These are phyloP conservation scores for Psilocybe mexicana DNA, from an alignment of 1,284 basidiomycete species.

Conservation along the genomic window DNA sequence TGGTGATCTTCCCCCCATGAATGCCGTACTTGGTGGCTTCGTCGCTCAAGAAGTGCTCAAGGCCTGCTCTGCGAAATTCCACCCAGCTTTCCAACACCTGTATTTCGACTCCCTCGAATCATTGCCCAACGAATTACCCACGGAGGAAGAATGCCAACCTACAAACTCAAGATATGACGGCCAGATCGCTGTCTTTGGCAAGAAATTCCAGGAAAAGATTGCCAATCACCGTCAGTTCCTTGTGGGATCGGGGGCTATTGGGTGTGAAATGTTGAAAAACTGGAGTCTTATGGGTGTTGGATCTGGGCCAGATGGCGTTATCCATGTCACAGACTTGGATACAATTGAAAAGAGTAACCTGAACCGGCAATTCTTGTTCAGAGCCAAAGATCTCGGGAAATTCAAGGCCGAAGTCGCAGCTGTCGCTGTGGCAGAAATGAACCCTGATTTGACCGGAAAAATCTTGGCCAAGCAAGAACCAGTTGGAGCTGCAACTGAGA, in stretches of 20 bases:
- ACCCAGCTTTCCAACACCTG: conserved; percentile 93
- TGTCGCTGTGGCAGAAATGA: conserved; percentile 94
- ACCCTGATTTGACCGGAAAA: conserved; percentile 88
- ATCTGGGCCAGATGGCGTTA: conserved; percentile 77
- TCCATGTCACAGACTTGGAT: conserved; percentile 97
- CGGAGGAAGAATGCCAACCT: conserved; percentile 87
- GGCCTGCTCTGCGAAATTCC: conserved; percentile 97
- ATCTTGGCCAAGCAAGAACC: conserved; percentile 92
- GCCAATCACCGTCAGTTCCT: conserved; percentile 93
- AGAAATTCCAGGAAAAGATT: conserved; percentile 91
- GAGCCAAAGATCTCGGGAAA: conserved; percentile 94
- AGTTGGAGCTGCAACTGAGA: conserved; percentile 92
- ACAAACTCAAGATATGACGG: conserved; percentile 87
- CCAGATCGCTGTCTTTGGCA: conserved; percentile 96
- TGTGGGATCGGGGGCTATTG: conserved; percentile 97
- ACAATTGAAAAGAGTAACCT: conserved; percentile 99
- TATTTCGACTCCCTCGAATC: conserved; percentile 99
- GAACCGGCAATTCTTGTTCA: conserved; percentile 98
- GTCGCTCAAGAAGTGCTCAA: conserved; percentile 98
- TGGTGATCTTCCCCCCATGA: conserved; percentile 91
- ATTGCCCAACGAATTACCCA: conserved; percentile 72
- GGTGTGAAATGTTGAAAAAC: conserved; percentile 99
- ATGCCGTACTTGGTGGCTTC: conserved; percentile 95
- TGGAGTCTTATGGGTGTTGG: conserved; percentile 99
- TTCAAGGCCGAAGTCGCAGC: conserved; percentile 98